Evolutionary conservation across 83 land plant genomes (phyloP), one percentile per base, ranked within the genome.

Genomic region (Picea mariana): DNA sequence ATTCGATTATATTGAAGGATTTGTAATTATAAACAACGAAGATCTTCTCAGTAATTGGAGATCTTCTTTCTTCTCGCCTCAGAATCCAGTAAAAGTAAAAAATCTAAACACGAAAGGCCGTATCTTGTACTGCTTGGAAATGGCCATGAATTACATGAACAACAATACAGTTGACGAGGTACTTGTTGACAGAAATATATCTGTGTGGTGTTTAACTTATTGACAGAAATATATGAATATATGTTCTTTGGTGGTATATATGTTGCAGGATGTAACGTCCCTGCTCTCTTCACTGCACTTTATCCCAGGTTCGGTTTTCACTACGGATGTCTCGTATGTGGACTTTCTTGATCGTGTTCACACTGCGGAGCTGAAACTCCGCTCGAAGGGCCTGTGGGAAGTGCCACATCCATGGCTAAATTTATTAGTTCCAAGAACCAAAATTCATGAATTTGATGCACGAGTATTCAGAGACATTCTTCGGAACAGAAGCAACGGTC

Each of bases 1-100:
- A 75, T 88, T 94, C 49, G 88, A 96, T 75, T 96, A 94, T 81
- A 81, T 96, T 27, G 98, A 96, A 81, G 98, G 98, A 6, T 91
- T 88, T 60, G 87, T 96, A 67, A 38, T 94, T 4, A 60, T 84
- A 21, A 82, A 92, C 66, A 75, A 62, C 27, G 78, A 86, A 7
- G 85, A 79, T 13, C 52, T 85, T 11, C 77, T 79, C 52, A 87
- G 87, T 75, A 90, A 87, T 31, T 96, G 96, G 93, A 88, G 92
- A 69, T 90, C 95, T 9, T 87, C 93, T 20, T 91, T 95, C 38
- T 92, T 88, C 87, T 77, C 89, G 20, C 62, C 67, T 40, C 72
- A 80, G 7, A 83, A 88, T 58, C 80, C 88, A 38, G 77, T 81
- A 26, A 81, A 76, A 68, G 86, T 89, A 0, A 76, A 49, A 49